A percentile compares a stretch with the other conserved stretches of the same genome.
These are phyloP conservation scores for Geranium rotundifolium DNA, from an alignment of 345 rosid species.

Conservation along the genomic window DNA sequence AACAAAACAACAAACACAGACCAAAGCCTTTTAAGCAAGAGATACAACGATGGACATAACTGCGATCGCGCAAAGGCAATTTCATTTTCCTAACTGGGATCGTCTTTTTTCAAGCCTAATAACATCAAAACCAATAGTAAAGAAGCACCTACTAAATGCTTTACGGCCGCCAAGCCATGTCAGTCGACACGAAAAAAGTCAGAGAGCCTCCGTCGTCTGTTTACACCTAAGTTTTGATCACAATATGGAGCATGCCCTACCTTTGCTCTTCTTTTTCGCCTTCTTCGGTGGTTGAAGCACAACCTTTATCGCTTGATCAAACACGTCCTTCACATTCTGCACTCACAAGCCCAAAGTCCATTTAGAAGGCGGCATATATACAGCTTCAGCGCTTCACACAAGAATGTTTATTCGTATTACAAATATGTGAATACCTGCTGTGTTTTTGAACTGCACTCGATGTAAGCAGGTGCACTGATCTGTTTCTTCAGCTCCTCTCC, in stretches of 20 bases:
- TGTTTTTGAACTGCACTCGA: constrained; percentile 91
- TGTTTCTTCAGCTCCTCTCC: constrained; percentile 89
- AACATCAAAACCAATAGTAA: too few species aligned
- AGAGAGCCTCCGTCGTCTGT: constrained; percentile 16
- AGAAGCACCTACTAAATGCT: too few species aligned
- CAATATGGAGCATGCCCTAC: constrained; percentile 85
- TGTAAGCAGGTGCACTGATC: constrained; percentile 66
- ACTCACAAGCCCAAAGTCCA: background rate
- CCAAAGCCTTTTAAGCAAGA: too few species aligned
- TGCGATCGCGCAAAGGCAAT: too few species aligned
- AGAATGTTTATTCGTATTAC: background rate
- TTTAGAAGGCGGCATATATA: background rate
- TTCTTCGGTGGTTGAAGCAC: constrained; percentile 92
- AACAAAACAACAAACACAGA: too few species aligned
- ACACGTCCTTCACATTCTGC: constrained; percentile 91
- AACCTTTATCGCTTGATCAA: constrained; percentile 84
- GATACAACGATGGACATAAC: too few species aligned
- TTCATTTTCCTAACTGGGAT: too few species aligned
- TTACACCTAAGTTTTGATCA: constrained; percentile 24
- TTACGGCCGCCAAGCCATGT: too few species aligned
- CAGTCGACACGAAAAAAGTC: background rate
- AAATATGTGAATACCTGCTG: constrained; percentile 50
- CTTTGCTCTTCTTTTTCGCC: constrained; percentile 83
- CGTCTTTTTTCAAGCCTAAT: too few species aligned
- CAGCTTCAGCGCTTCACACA: background rate